Percentiles rank a stretch among this genome's conserved stretches.
These are phyloP conservation scores for Cystobasidium sp. DNA, from an alignment of 1,284 basidiomycete genomes.

Conservation along the genomic window DNA sequence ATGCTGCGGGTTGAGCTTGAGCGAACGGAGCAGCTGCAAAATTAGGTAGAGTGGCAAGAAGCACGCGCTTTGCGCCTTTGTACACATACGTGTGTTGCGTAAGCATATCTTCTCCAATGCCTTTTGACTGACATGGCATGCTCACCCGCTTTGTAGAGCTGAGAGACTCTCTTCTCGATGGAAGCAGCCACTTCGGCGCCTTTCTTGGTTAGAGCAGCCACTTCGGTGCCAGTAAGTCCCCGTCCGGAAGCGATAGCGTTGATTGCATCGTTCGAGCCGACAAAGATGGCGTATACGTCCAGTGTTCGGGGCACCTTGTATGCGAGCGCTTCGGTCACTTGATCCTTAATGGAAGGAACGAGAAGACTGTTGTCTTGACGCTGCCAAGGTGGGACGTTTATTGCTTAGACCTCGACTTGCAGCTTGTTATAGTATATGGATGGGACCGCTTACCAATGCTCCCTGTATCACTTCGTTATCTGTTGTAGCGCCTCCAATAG, in stretches of 20 bases:
- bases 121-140: neutral
- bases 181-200: constrained; percentile 8
- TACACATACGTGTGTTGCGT: neutral
- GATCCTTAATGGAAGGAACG: constrained; percentile 16
- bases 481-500: constrained; percentile 32
- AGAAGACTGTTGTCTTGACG: constrained; percentile 5
- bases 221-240: neutral
- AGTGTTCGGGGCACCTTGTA: neutral
- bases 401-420: neutral
- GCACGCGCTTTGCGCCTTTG: constrained; percentile 5
- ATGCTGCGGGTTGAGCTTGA: neutral
- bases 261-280: constrained; percentile 18
- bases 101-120: neutral
- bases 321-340: constrained; percentile 1
- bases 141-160: constrained; percentile 23
- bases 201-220: neutral
- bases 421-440: neutral
- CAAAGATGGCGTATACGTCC: constrained; percentile 2
- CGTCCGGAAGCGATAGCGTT: neutral
- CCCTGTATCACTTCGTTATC: constrained; percentile 29
- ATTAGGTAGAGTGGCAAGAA: constrained; percentile 21
- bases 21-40: constrained; percentile 15
- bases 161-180: constrained; percentile 17
- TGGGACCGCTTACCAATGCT: neutral
- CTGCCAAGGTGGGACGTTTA: neutral